A percentile compares a stretch with the other conserved stretches of the same genome.
Conservation (phyloP, 768 basidiomycete genomes). For the Suillus paluster region DNA sequence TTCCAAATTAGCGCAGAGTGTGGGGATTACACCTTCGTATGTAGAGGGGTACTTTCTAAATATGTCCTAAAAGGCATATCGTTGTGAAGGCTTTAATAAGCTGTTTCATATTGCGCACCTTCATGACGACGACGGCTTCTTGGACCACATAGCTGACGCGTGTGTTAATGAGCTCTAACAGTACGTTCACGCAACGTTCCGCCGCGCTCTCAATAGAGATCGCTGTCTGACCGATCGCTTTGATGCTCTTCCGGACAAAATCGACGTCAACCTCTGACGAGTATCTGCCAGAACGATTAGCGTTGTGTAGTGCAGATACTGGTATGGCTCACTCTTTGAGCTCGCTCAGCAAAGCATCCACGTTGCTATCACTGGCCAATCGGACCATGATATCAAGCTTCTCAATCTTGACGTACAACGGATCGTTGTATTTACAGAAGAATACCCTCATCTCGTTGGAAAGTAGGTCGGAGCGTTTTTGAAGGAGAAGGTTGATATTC, state of each 20-base stretch:
- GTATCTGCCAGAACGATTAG: constrained; percentile 57
- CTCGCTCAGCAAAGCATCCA: constrained; percentile 93
- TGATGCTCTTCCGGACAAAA: constrained; percentile 93
- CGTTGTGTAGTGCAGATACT: not conserved
- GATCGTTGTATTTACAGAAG: constrained; percentile 99
- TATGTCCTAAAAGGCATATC: constrained; percentile 69
- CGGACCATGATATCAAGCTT: constrained; percentile 99
- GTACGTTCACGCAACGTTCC: constrained; percentile 92
- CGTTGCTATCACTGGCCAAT: constrained; percentile 87
- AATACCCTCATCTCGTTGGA: constrained; percentile 98
- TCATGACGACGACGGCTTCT: constrained; percentile 98
- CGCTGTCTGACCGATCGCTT: constrained; percentile 95
- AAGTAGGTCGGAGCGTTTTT: constrained; percentile 89
- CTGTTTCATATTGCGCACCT: constrained; percentile 52
- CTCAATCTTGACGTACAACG: constrained; percentile 98
- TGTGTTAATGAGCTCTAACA: constrained; percentile 91
- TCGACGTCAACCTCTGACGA: constrained; percentile 98
- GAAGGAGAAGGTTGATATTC: constrained; percentile 95
- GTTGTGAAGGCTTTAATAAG: not conserved
- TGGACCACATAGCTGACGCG: constrained; percentile 97
- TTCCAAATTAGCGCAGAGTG: constrained; percentile 91
- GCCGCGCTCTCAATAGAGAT: constrained; percentile 94
- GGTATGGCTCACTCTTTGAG: constrained; percentile 79
- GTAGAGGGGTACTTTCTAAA: constrained; percentile 97
- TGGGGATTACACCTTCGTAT: constrained; percentile 97